Base-by-base conservation (phyloP, 2,329 filamentous ascomycete genomes). In the Capronia americana region DNA sequence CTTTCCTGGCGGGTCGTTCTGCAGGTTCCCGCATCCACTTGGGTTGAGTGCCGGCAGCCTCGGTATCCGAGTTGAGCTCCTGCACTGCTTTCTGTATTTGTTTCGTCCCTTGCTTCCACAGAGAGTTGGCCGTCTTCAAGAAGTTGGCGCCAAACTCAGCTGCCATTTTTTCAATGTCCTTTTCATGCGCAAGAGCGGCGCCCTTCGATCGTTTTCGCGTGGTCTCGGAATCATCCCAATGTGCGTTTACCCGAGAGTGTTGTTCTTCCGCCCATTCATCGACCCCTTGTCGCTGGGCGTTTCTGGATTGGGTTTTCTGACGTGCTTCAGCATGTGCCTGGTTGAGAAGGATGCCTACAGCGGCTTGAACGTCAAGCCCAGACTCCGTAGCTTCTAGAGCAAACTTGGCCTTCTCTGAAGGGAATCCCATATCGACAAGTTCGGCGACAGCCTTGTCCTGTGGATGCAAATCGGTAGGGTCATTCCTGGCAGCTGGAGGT, bases 61-160 rank as follows among this genome's bases (percentile, higher is more conserved):
- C 90, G 62, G 83, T 79, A 72, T 88, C 87, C 61, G 84, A 80
- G 72, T 88, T 87, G 66, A 98, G 91, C 17, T 99, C 95, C 8
- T 93, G 89, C 38, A 98, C 91, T 4, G 92, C 94, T 78, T 95
- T 92, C 74, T 96, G 92, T 65, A 98, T 87, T 76, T 92, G 93
- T 79, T 97, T 99, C 75, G 93, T 92, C 0, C 94, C 89, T 2
- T 91, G 92, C 76, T 97, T 99, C 95, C 95, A 99, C 0, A 98
- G 80, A 0, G 92, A 94, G 71, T 96, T 96, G 1, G 95, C 95
- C 2, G 93, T 95, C 77, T 99, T 99, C 77, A 98, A 88, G 12
- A 99, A 79, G 68, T 86, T 96, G 53, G 82, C 92, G 0, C 95
- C 92, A 74, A 98, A 84, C 38, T 93, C 90, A 5, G 92, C 88